Evolutionary conservation across 148 eudicot species (phyloP).

Genomic region (Euryodendron excelsum): DNA sequence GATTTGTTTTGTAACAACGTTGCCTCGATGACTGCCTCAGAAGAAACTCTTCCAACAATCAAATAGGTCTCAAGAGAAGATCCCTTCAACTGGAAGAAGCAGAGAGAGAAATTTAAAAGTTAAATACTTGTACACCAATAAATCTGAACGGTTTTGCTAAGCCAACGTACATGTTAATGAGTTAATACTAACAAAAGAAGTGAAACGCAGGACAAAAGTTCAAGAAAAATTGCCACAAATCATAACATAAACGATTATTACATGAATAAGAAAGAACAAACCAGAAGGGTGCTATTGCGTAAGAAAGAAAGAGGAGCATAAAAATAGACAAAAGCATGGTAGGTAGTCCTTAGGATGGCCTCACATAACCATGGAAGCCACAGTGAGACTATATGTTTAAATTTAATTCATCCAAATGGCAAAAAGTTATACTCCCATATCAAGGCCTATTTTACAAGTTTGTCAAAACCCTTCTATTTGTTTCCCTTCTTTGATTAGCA

Average conservation of each 20-base stretch:
- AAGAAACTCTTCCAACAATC: conserved; percentile 87
- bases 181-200: neutral
- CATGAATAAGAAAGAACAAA: too few species aligned
- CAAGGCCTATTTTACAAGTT: neutral
- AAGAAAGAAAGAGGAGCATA: neutral
- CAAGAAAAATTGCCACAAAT: neutral
- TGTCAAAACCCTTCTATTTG: neutral
- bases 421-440: neutral
- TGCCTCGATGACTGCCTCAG: conserved; percentile 79
- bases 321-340: neutral
- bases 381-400: neutral
- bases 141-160: neutral
- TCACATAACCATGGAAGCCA: neutral
- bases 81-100: conserved; percentile 54
- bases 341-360: neutral
- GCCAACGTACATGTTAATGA: neutral
- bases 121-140: neutral
- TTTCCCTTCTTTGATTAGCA: neutral
- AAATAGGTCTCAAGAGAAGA: conserved; percentile 81
- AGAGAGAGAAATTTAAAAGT: neutral
- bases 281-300: neutral
- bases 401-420: neutral
- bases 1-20: conserved; percentile 50
- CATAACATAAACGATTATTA: neutral
- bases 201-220: neutral